These are phyloP conservation scores for Phragmites australis DNA, from an alignment of 176 grass and related monocot species.

Conservation along the genomic window DNA sequence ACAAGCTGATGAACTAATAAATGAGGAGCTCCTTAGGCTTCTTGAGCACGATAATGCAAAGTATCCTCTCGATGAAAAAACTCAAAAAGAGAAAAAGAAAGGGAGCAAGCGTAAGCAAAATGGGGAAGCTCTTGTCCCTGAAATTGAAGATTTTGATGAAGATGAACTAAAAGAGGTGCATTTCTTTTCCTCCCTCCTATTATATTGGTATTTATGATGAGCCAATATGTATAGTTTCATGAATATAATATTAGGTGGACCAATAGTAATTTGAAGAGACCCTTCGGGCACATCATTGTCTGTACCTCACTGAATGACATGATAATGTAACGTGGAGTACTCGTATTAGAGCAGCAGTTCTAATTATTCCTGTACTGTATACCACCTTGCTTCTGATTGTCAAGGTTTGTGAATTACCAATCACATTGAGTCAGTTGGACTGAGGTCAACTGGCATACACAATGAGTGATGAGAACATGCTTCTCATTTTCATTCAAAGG, in stretches of 20 bases:
- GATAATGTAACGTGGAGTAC: conserved; percentile 17
- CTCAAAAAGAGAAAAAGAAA: conserved; percentile 75
- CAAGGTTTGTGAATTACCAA: background rate
- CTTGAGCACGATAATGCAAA: conserved; percentile 88
- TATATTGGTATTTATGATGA: conserved; percentile 23
- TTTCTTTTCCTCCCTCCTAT: background rate
- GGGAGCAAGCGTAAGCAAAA: conserved; percentile 46
- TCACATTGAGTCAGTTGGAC: background rate
- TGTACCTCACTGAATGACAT: background rate
- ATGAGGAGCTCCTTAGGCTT: conserved; percentile 66
- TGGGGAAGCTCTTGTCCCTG: conserved; percentile 51
- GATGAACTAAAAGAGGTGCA: conserved; percentile 69
- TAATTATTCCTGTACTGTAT: too few species aligned
- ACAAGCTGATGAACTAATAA: conserved; percentile 85
- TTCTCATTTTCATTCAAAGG: background rate
- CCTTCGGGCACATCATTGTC: background rate
- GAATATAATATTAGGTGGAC: background rate
- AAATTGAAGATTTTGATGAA: conserved; percentile 84
- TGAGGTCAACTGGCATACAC: background rate
- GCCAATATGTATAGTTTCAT: background rate
- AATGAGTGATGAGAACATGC: background rate
- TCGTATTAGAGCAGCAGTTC: too few species aligned
- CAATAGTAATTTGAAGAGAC: conserved; percentile 24
- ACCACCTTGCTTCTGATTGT: too few species aligned
- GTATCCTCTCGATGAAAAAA: conserved; percentile 75